Conservation (phyloP, 345 rosid species). For the Salix exigua region DNA sequence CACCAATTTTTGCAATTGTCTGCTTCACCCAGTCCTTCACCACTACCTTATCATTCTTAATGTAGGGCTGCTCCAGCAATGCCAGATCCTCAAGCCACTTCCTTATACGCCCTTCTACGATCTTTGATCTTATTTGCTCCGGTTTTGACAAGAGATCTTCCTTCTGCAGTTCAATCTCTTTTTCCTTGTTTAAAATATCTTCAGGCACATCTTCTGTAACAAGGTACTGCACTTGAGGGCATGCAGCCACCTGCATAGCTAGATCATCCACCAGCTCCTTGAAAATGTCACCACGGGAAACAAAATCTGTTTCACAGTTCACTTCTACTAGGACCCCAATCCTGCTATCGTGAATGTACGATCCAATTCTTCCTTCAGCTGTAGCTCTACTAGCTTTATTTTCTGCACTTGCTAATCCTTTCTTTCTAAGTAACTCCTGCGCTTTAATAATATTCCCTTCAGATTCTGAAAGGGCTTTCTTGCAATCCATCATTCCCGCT, state of each 20-base stretch:
- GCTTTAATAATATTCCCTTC: conserved; percentile 86
- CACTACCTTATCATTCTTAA: conserved; percentile 81
- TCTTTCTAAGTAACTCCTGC: conserved; percentile 86
- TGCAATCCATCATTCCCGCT: conserved; percentile 99
- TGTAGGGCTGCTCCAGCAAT: conserved; percentile 89
- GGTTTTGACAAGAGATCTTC: conserved; percentile 92
- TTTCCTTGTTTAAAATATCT: conserved; percentile 76
- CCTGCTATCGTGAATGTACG: conserved; percentile 93
- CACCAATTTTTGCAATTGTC: conserved; percentile 89
- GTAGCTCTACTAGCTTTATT: conserved; percentile 88
- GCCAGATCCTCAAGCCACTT: conserved; percentile 88
- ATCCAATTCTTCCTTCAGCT: conserved; percentile 91
- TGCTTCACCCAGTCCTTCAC: conserved; percentile 88
- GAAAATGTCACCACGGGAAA: conserved; percentile 89
- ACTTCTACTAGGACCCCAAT: conserved; percentile 91
- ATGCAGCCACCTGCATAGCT: conserved; percentile 97
- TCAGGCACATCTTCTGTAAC: conserved; percentile 77
- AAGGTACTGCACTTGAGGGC: conserved; percentile 85
- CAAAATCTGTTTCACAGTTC: conserved; percentile 94
- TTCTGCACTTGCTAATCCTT: conserved; percentile 91
- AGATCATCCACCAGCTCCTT: conserved; percentile 89
- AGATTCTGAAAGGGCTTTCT: conserved; percentile 74
- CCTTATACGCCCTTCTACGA: conserved; percentile 84
- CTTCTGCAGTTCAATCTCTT: conserved; percentile 89
- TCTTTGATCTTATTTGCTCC: conserved; percentile 79